Evolutionary conservation across 805 yeast species (phyloP).

Genomic region (Yarrowia keelungensis): DNA sequence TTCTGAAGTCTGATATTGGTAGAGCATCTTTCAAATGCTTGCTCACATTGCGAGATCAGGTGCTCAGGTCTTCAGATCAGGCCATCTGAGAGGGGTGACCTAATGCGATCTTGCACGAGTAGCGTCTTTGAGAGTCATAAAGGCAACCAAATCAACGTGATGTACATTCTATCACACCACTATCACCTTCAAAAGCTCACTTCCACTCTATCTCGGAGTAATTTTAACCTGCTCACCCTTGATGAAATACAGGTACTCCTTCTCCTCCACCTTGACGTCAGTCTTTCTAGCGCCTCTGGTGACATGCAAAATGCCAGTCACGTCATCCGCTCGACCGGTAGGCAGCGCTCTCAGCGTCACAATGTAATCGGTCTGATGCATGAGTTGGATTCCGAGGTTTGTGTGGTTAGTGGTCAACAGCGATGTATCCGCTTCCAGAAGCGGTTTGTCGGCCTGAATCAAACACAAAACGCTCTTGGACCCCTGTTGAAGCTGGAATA

Average conservation of each 20-base stretch:
- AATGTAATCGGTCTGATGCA: constrained; percentile 17
- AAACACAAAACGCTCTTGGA: not conserved
- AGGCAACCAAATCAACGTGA: no score
- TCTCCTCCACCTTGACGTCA: constrained; percentile 2
- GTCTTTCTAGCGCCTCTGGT: constrained; percentile 3
- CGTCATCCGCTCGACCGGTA: constrained; percentile 19
- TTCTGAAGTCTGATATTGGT: no score
- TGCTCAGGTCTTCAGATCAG: no score
- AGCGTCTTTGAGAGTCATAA: no score
- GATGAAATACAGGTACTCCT: constrained; percentile 18
- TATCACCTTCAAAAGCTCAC: not conserved
- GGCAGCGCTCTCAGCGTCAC: constrained; percentile 8
- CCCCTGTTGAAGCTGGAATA: constrained; percentile 5
- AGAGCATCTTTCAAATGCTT: no score
- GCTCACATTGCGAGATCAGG: no score
- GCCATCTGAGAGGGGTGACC: no score
- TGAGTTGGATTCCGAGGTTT: constrained; percentile 19
- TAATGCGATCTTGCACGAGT: no score
- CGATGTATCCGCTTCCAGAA: constrained; percentile 13
- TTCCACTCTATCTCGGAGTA: constrained; percentile 2
- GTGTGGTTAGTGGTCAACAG: constrained; percentile 9
- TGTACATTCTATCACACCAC: no score
- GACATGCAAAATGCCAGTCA: constrained; percentile 4
- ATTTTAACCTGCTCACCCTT: constrained; percentile 28
- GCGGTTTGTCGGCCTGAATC: constrained; percentile 17